Conservation (phyloP, 2,329 filamentous ascomycete species). For the Cladosporium halotolerans region DNA sequence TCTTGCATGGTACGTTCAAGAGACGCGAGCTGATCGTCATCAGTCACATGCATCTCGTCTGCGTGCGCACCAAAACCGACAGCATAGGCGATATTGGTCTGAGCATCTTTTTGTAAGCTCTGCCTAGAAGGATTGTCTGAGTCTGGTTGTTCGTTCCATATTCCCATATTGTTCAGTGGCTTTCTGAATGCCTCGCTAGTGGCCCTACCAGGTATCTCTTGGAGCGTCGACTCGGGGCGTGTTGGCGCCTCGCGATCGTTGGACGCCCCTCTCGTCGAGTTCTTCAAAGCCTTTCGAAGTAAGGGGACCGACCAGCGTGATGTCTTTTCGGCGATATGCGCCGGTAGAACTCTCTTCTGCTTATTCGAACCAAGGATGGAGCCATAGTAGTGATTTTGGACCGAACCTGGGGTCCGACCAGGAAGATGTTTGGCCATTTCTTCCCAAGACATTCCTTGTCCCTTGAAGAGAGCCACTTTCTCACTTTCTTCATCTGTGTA, state of each 20-base stretch:
- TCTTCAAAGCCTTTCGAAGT: conserved; percentile 14
- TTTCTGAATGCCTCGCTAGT: not conserved
- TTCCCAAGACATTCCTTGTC: conserved; percentile 3
- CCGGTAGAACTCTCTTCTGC: not conserved
- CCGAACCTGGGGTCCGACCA: conserved; percentile 4
- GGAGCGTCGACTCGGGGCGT: not conserved
- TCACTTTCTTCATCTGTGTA: not conserved
- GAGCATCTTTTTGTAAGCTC: not conserved
- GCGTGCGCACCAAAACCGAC: no score
- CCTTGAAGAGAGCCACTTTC: conserved; percentile 4
- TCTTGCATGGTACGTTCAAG: no score
- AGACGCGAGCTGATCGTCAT: no score
- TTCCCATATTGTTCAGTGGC: not conserved
- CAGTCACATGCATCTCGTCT: no score
- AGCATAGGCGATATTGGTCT: not conserved
- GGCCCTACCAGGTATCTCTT: not conserved
- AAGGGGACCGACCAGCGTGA: conserved; percentile 2
- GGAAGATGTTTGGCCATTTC: conserved; percentile 8
- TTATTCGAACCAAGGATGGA: not conserved
- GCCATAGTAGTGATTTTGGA: conserved; percentile 10
- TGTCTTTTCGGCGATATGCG: not conserved
- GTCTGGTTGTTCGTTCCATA: not conserved
- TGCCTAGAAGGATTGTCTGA: not conserved
- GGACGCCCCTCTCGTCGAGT: conserved; percentile 11
- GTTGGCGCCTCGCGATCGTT: not conserved